Percentiles rank a stretch among this genome's conserved stretches.
phyloP scores from a whole-genome alignment of 2,329 filamentous ascomycete genomes.

The Fusarium piperis region DNA sequence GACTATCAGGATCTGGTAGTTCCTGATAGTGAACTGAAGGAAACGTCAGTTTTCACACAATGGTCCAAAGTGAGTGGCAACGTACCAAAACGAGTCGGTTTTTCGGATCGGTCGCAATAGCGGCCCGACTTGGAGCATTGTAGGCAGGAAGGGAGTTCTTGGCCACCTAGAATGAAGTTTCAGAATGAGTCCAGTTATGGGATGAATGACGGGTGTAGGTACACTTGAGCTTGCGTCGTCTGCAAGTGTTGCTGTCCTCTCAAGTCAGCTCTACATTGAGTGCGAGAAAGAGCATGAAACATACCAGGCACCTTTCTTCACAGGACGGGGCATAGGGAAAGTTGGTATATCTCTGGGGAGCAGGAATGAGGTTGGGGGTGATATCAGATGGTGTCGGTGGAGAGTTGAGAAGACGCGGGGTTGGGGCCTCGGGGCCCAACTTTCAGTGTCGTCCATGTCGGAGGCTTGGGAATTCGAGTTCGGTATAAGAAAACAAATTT shows the following conservation, averaged over 20 bases:
- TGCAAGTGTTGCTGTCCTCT: constrained; percentile 48
- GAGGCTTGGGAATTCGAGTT: background rate
- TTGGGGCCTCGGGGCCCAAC: background rate
- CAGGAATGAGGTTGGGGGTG: background rate
- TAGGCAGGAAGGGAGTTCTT: constrained; percentile 45
- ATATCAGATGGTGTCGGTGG: background rate
- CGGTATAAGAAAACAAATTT: background rate
- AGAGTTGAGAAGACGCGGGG: background rate
- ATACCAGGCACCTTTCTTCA: constrained; percentile 37
- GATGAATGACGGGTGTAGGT: background rate
- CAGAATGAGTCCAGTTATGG: background rate
- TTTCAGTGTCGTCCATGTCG: background rate
- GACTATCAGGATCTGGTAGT: constrained; percentile 22
- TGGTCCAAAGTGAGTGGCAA: too few relatives aligned
- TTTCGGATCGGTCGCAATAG: constrained; percentile 48
- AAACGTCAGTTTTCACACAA: background rate
- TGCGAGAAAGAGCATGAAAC: fast-evolving
- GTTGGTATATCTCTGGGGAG: background rate
- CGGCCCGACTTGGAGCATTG: constrained; percentile 45
- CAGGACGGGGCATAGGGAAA: constrained; percentile 33
- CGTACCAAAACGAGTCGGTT: constrained; percentile 23
- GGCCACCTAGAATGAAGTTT: constrained; percentile 42
- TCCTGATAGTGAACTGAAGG: constrained; percentile 10
- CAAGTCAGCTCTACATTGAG: background rate
- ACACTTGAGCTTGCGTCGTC: constrained; percentile 51